Evolutionary conservation across 371 early-diverging fungal genomes (phyloP).

Genomic region (Cladochytrium tenue): DNA sequence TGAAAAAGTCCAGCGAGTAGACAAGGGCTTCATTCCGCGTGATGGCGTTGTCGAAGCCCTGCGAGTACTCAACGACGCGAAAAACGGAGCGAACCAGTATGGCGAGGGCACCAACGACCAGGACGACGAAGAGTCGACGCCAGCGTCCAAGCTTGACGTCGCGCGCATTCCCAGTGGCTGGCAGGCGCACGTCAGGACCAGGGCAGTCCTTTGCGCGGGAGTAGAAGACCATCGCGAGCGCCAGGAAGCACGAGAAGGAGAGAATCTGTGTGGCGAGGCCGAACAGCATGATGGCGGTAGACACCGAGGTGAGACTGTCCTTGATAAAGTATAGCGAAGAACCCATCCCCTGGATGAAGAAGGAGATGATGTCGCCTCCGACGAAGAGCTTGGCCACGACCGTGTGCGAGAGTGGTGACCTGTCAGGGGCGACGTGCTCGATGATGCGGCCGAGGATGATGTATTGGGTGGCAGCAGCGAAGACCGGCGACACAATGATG

Average conservation of each 20-base stretch:
- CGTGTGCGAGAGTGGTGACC: constrained; percentile 1
- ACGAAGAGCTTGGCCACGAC: constrained; percentile 5
- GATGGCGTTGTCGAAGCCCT: too few relatives aligned
- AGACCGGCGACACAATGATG: constrained; percentile 5
- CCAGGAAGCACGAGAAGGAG: neutral
- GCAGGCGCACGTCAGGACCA: too few relatives aligned
- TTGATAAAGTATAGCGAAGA: neutral
- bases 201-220: too few relatives aligned
- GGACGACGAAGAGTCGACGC: neutral
- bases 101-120: too few relatives aligned
- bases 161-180: too few relatives aligned
- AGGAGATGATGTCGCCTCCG: constrained; percentile 2
- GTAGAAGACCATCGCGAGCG: constrained; percentile 8
- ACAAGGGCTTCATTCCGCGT: too few relatives aligned
- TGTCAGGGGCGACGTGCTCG: neutral
- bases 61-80: too few relatives aligned
- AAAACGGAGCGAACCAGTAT: too few relatives aligned
- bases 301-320: neutral
- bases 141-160: neutral
- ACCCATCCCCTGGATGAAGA: constrained; percentile 1
- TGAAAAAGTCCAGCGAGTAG: too few relatives aligned
- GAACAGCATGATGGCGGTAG: neutral
- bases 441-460: constrained; percentile 10
- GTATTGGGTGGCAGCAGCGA: constrained; percentile 12
- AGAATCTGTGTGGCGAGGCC: constrained; percentile 8